A percentile compares a stretch with the other conserved stretches of the same genome.
These are phyloP conservation scores for Sungouiozyma intestinalis DNA, from an alignment of 805 yeast genomes.

Conservation along the genomic window DNA sequence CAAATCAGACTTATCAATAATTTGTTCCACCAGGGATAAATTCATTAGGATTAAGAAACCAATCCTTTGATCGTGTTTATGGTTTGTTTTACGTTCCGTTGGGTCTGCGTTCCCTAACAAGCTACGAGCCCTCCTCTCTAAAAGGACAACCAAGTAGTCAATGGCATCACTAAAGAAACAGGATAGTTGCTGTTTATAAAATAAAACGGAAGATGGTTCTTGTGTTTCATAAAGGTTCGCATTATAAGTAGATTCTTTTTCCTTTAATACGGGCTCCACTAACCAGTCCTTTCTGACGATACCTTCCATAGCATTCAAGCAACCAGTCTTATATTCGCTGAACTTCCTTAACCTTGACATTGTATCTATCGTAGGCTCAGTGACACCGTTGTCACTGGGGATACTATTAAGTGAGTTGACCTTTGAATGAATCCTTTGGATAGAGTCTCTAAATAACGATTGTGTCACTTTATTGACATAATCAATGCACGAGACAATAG, in stretches of 20 bases:
- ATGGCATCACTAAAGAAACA: constrained; percentile 67
- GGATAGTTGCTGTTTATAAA: constrained; percentile 43
- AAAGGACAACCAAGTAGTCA: constrained; percentile 55
- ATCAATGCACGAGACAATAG: constrained; percentile 20
- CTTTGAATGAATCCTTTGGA: constrained; percentile 44
- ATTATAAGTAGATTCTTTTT: constrained; percentile 19
- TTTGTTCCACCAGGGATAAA: constrained; percentile 62
- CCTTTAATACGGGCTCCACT: constrained; percentile 30
- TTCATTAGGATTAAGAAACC: constrained; percentile 69
- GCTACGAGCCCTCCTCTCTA: constrained; percentile 49
- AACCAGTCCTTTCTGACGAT: constrained; percentile 61
- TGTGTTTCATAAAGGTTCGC: constrained; percentile 2
- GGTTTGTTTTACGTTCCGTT: constrained; percentile 9
- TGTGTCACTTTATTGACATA: constrained; percentile 24
- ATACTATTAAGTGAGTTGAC: constrained; percentile 37
- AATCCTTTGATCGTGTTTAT: constrained; percentile 30
- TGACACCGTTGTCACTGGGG: constrained; percentile 60
- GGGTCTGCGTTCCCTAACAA: constrained; percentile 21
- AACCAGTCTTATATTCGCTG: constrained; percentile 49
- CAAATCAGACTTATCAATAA: constrained; percentile 50
- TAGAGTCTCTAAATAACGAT: constrained; percentile 44
- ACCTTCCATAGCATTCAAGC: constrained; percentile 36
- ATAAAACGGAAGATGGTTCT: constrained; percentile 1
- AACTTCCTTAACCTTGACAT: constrained; percentile 58
- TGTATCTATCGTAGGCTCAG: constrained; percentile 62